Percentiles rank a stretch among this genome's conserved stretches.
Evolutionary conservation across 2,329 filamentous ascomycete genomes (phyloP).

Genomic region (Ceratocystis variospora): DNA sequence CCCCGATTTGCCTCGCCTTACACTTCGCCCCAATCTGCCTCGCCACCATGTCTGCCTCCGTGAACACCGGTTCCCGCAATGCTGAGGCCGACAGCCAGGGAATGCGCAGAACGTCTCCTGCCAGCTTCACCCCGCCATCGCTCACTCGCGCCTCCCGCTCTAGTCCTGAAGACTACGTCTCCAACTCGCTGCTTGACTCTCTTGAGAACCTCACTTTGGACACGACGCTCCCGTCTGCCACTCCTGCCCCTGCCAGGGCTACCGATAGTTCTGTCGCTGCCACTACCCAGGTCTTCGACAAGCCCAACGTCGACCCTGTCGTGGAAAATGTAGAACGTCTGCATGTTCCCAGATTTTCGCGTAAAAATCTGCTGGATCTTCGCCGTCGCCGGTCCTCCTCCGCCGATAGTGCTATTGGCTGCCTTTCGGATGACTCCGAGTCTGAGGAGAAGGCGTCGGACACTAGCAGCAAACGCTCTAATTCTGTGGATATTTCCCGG

Average conservation of each 20-base stretch:
- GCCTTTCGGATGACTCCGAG: conserved; percentile 15
- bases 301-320: conserved; percentile 24
- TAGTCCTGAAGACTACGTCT: conserved; percentile 56
- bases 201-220: conserved; percentile 30
- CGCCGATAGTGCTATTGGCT: conserved; percentile 16
- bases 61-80: neutral
- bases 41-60: neutral
- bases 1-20: neutral
- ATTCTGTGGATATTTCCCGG: conserved; percentile 1
- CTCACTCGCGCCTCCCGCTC: conserved; percentile 56
- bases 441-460: conserved; percentile 10
- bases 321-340: conserved; percentile 26
- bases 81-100: neutral
- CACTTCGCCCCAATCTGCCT: neutral
- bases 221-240: neutral
- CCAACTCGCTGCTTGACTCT: conserved; percentile 49
- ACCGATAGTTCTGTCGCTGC: neutral
- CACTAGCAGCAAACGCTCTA: conserved; percentile 8
- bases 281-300: conserved; percentile 10
- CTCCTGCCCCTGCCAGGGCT: conserved; percentile 22
- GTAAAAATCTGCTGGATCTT: neutral
- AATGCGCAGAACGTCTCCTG: neutral
- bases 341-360: conserved; percentile 35
- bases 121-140: conserved; percentile 36
- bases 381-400: conserved; percentile 16